phyloP scores from a whole-genome alignment of 352 stramenopile species.

The Phytophthora hybrid region DNA sequence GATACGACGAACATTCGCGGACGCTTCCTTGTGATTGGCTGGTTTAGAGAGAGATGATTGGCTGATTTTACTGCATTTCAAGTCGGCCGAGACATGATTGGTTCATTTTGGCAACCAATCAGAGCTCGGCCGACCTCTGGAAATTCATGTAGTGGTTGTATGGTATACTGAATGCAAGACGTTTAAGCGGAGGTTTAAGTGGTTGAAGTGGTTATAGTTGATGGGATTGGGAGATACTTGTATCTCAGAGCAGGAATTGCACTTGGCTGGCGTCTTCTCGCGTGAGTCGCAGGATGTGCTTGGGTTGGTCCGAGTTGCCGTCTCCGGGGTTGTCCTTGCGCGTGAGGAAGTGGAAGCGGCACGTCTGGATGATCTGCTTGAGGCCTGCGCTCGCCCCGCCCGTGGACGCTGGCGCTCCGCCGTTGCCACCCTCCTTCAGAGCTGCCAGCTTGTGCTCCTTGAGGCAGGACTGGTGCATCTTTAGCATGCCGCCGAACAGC shows the following conservation, averaged over 20 bases:
- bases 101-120: too few relatives aligned
- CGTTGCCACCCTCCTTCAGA: constrained; percentile 47
- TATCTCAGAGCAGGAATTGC: constrained; percentile 71
- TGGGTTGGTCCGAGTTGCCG: constrained; percentile 36
- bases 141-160: not conserved
- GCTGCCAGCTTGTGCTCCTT: constrained; percentile 83
- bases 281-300: constrained; percentile 74
- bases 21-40: constrained; percentile 21
- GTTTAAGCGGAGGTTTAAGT: constrained; percentile 1
- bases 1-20: constrained; percentile 33
- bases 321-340: constrained; percentile 54
- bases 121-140: too few relatives aligned
- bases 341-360: constrained; percentile 81
- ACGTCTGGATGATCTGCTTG: constrained; percentile 88
- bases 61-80: not conserved
- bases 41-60: not conserved
- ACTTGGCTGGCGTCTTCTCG: constrained; percentile 86
- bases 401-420: constrained; percentile 55
- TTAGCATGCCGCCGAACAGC: constrained; percentile 85
- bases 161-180: not conserved
- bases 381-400: constrained; percentile 69
- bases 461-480: constrained; percentile 89
- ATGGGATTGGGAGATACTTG: too few relatives aligned
- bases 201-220: too few relatives aligned
- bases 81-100: too few relatives aligned